Base-by-base conservation (phyloP, 1,284 basidiomycete species). In the Trametes versicolor region DNA sequence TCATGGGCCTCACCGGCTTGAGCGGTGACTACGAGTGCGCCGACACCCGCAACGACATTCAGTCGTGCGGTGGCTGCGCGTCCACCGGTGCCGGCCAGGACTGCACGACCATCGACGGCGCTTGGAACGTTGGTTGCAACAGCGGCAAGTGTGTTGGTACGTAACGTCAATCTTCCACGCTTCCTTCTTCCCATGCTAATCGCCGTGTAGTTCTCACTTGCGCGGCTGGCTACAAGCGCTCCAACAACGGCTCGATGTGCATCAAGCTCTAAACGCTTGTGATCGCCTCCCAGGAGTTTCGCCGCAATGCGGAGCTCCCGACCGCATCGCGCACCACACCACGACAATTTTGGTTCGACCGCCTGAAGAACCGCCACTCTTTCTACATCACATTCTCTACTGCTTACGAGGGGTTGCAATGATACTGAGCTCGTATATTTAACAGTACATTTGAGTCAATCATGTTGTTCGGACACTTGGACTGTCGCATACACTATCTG, bases 41-140 rank as follows among this genome's bases (percentile, higher is more conserved):
- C 50, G 87, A 90, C 74, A 83, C 81, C 57, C 68, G 73, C 15
- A 77, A 77, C 36, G 88, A 91, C 67, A 81, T 90, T 47, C 79
- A 83, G 66, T 85, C 87, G 54, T 95, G 93, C 76, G 92, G 92
- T 72, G 93, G 93, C 48, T 95, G 92, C 74, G 77, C 85, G 5
- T 83, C 85, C 9, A 77, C 82, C 32, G 87, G 88, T 37, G 75
- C 82, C 58, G 93, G 93, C 36, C 79, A 86, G 72, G 90, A 95
- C 76, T 95, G 92, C 79, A 88, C 87, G 36, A 75, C 82, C 37
- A 91, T 95, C 67, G 70, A 79, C 45, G 84, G 88, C 69, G 87
- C 84, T 25, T 83, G 85, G 81, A 88, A 88, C 66, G 90, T 93
- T 62, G 88, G 85, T 19, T 95, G 93, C 76, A 82, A 86, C 57